These are phyloP conservation scores for Catharanthus roseus DNA, from an alignment of 257 asterid genomes.

Conservation along the genomic window DNA sequence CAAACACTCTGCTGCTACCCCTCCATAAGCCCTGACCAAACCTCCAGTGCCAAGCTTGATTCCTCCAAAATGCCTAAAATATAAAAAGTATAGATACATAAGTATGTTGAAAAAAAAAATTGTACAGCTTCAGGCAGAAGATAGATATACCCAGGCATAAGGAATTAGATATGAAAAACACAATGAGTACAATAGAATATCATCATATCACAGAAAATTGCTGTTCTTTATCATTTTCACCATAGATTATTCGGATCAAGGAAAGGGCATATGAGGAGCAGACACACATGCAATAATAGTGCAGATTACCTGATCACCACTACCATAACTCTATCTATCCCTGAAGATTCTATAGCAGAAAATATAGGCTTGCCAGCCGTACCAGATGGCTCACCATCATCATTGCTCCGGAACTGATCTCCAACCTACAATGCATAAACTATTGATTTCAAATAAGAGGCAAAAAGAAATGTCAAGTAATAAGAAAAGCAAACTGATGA, in stretches of 20 bases:
- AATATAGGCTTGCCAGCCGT: slow-evolving; percentile 96
- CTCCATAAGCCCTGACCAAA: slow-evolving; percentile 94
- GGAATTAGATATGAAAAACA: neutral
- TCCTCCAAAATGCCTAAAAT: slow-evolving; percentile 78
- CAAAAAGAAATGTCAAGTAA: neutral
- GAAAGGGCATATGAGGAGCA: neutral
- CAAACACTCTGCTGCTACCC: slow-evolving; percentile 81
- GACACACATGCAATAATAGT: neutral
- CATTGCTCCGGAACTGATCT: slow-evolving; percentile 76
- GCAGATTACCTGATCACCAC: slow-evolving; percentile 66
- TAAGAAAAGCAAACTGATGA: neutral
- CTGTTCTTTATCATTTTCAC: neutral
- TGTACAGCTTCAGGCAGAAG: neutral
- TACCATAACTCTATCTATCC: slow-evolving; percentile 85
- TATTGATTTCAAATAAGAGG: neutral
- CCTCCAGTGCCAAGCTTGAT: slow-evolving; percentile 99
- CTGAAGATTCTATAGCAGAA: slow-evolving; percentile 79
- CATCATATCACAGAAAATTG: neutral
- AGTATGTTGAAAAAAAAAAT: neutral
- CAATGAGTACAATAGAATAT: neutral
- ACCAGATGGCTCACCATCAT: slow-evolving; percentile 97
- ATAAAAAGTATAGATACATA: slow-evolving; percentile 6
- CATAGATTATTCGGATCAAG: neutral
- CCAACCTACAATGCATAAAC: slow-evolving; percentile 53
- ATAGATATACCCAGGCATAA: neutral